Evolutionary conservation across 495 filamentous ascomycete species (phyloP), one percentile per base, ranked within the genome.

Genomic region (Penicillium chermesinum): DNA sequence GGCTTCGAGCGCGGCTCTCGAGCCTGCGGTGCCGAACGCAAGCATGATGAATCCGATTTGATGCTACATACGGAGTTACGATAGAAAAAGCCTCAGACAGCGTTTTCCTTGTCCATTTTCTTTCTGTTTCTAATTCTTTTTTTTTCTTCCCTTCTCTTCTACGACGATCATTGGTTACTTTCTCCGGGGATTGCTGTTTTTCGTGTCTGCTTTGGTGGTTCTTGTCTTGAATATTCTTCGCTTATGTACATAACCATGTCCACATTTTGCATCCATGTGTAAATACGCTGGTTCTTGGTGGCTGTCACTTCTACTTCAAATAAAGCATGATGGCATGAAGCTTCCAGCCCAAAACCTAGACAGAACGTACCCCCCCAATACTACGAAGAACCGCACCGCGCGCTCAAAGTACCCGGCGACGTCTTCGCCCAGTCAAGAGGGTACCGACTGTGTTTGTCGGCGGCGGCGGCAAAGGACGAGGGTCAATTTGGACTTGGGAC

Each of bases 31-130:
- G 3, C 66, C 68, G 16, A 50, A 64, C 46, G 65, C 62, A 19
- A 63, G 59, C 17, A 72, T 72, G 63, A 53, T 70, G 57, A 72
- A 72, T 60, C 68, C 68, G 45, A 70, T 72, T 46, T 72, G 44
- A 70, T 61, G 19, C 43, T 43, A 35, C 43, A 35, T 18, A 44
- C 35, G 42, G 42, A 35, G 42, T 44, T 36, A 44, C 16, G 34
- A 46, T 46, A 38, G 54, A 58, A 39, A 52, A 44, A 25, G n/a
- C n/a, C 36, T 15, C 33, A 58, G 46, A 10, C 22, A 21, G 14
- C 18, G 14, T 39, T 48, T 22, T 13, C 33, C 25, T 40, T 12
- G 10, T 17, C 41, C 4, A 41, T 13, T 46, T 19, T 35, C 13
- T 10, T 2, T 48, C n/a, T 32, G 35, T 21, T 44, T 13, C 8